Conservation (phyloP, 805 yeast species). For the Pachysolen tannophilus region DNA sequence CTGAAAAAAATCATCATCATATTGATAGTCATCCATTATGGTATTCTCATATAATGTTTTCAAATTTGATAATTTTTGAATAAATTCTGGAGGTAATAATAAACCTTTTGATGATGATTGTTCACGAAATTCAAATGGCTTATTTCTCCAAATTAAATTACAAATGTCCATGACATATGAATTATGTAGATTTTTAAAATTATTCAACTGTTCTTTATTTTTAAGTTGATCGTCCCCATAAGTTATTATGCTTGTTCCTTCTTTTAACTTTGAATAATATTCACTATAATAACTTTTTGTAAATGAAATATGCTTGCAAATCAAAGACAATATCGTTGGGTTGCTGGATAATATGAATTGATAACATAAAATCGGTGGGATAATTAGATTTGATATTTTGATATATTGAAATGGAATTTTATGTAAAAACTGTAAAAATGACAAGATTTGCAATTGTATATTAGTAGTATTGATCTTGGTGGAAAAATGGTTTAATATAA, state of each 20-base stretch:
- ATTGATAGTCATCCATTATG: slow-evolving; percentile 1
- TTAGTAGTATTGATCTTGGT: background rate
- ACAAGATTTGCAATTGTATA: background rate
- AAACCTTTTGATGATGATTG: slow-evolving; percentile 30
- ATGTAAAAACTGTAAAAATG: slow-evolving; percentile 11
- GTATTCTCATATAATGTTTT: too few species aligned
- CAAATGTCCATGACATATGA: slow-evolving; percentile 47
- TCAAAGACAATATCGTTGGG: slow-evolving; percentile 36
- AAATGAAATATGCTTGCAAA: slow-evolving; percentile 37
- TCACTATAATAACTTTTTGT: slow-evolving; percentile 28
- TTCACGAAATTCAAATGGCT: slow-evolving; percentile 32
- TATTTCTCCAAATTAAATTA: slow-evolving; percentile 49
- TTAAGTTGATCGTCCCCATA: slow-evolving; percentile 11
- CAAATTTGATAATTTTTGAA: slow-evolving; percentile 19
- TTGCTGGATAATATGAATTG: slow-evolving; percentile 30
- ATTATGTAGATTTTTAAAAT: slow-evolving; percentile 31
- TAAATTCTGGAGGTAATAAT: slow-evolving; percentile 25
- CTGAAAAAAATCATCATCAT: slow-evolving; percentile 6
- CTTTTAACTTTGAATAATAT: slow-evolving; percentile 7
- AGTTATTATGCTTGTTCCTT: slow-evolving; percentile 6
- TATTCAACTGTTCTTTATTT: slow-evolving; percentile 11
- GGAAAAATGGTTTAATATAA: background rate
- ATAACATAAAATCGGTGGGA: slow-evolving; percentile 32
- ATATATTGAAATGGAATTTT: slow-evolving; percentile 16
- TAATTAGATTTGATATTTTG: slow-evolving; percentile 19